phyloP scores from a whole-genome alignment of 1,284 basidiomycete genomes.

The Cutaneotrichosporon sp. region DNA sequence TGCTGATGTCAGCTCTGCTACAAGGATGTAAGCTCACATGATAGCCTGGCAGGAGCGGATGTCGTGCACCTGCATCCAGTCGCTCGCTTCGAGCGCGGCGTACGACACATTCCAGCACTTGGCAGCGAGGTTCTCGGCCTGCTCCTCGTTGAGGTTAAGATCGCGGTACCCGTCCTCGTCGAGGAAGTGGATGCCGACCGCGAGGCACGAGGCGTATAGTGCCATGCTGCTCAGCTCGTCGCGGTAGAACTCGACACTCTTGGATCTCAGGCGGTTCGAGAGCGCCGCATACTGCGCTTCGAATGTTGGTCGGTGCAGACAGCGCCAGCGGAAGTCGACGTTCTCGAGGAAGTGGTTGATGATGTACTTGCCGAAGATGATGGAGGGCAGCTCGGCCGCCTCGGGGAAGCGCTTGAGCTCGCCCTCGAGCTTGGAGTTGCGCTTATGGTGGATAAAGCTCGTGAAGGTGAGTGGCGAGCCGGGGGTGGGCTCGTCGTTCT shows the following conservation, averaged over 20 bases:
- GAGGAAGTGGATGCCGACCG: slow-evolving; percentile 32
- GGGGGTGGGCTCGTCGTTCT: slow-evolving; percentile 19
- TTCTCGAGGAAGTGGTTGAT: slow-evolving; percentile 24
- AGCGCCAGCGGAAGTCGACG: slow-evolving; percentile 28
- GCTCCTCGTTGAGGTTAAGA: slow-evolving; percentile 35
- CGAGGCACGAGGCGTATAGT: slow-evolving; percentile 28
- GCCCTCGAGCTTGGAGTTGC: slow-evolving; percentile 10
- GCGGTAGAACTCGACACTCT: slow-evolving; percentile 19
- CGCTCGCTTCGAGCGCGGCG: slow-evolving; percentile 29
- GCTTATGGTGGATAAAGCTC: slow-evolving; percentile 24
- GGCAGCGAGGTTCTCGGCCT: slow-evolving; percentile 34
- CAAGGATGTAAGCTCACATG: slow-evolving; percentile 17
- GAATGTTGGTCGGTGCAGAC: slow-evolving; percentile 31
- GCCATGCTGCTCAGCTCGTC: slow-evolving; percentile 29
- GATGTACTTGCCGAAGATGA: slow-evolving; percentile 27
- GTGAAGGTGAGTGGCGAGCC: slow-evolving; percentile 24
- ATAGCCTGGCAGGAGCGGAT: slow-evolving; percentile 29
- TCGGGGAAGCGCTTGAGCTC: slow-evolving; percentile 22
- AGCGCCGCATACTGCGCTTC: slow-evolving; percentile 24
- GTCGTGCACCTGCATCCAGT: slow-evolving; percentile 37
- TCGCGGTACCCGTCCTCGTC: slow-evolving; percentile 28
- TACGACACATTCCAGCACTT: slow-evolving; percentile 32
- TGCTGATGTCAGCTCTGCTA: slow-evolving; percentile 15
- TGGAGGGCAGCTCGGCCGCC: slow-evolving; percentile 12
- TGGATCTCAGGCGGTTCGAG: slow-evolving; percentile 18